Evolutionary conservation across 371 early-diverging fungal genomes (phyloP).

Genomic region (Syncephalastrum monosporum): DNA sequence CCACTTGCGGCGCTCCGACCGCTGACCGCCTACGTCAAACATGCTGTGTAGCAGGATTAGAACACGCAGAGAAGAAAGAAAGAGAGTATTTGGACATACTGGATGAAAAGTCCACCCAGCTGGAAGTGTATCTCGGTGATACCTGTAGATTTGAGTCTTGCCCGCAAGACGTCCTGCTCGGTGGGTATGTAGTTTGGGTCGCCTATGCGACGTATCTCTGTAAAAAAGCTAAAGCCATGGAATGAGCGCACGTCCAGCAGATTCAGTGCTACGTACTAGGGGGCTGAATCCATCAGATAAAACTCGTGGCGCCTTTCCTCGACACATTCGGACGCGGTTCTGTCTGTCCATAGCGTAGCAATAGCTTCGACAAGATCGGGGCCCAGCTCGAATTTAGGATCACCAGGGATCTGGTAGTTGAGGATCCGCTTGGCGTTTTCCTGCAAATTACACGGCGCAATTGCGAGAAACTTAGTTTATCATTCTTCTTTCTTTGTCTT

Average conservation of each 20-base stretch:
- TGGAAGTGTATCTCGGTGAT: slow-evolving; percentile 73
- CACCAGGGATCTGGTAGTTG: slow-evolving; percentile 52
- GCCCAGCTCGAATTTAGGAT: slow-evolving; percentile 48
- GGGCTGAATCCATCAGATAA: slow-evolving; percentile 77
- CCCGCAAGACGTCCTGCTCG: slow-evolving; percentile 77
- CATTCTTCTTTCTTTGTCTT: background rate
- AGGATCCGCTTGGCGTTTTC: slow-evolving; percentile 32
- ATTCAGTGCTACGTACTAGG: slow-evolving; percentile 23
- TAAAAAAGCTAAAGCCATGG: slow-evolving; percentile 51
- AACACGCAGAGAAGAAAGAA: background rate
- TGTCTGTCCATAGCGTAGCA: slow-evolving; percentile 62
- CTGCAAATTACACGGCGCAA: slow-evolving; percentile 6
- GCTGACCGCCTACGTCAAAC: slow-evolving; percentile 76
- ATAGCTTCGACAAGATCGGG: slow-evolving; percentile 61
- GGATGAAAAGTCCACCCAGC: slow-evolving; percentile 63
- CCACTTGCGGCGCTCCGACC: slow-evolving; percentile 91
- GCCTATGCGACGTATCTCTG: slow-evolving; percentile 58
- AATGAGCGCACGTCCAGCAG: background rate
- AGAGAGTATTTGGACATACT: slow-evolving; percentile 44
- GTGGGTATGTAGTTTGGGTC: slow-evolving; percentile 61
- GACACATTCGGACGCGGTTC: slow-evolving; percentile 51
- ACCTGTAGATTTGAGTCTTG: slow-evolving; percentile 83
- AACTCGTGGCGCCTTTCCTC: slow-evolving; percentile 59
- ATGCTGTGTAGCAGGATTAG: slow-evolving; percentile 26
- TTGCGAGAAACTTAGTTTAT: background rate